Base-by-base conservation (phyloP, 2,329 filamentous ascomycete genomes). In the Hymenotorrendiella dingleyae region DNA sequence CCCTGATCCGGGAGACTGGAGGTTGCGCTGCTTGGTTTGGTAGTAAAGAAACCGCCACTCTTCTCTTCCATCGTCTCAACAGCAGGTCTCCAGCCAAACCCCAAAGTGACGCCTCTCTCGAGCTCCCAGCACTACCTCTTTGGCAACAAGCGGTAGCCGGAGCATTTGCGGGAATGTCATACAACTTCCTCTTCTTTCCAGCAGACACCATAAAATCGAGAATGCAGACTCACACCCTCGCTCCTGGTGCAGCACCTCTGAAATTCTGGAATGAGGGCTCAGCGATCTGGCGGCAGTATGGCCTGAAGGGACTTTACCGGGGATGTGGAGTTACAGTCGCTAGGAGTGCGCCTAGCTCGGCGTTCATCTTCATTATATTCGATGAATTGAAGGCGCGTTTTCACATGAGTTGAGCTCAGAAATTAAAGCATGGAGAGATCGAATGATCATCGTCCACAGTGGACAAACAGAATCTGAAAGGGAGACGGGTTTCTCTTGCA, bases 141-240 rank as follows among this genome's bases (percentile, higher is more conserved):
- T 86, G 85, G 74, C 88, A 96, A 66, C 89, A 94, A 63, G 87
- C 94, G 59, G 62, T 87, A 16, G 86, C 90, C 1, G 91, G 91
- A 30, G 91, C 91, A 3, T 79, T 82, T 6, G 93, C 91, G 3
- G 93, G 93, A 40, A 86, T 96, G 69, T 82, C 81, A 26, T 98
- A 98, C 68, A 98, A 98, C 63, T 97, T 97, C 62, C 69, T 94
- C 17, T 96, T 97, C 71, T 98, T 93, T 63, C 93, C 93, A 0
- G 93, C 93, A 37, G 93, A 98, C 63, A 98, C 93, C 1, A 84
- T 98, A 70, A 98, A 98, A 68, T 94, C 86, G 14, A 81, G 91
- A 36, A 95, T 98, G 82, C 93, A 98, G 67, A 98, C 93, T 0
- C 76, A 84, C 40, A 83, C 89, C 4, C 70, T 87, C 32, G 36